Evolutionary conservation across 257 asterid species (phyloP).

Genomic region (Coffea eugenioides): DNA sequence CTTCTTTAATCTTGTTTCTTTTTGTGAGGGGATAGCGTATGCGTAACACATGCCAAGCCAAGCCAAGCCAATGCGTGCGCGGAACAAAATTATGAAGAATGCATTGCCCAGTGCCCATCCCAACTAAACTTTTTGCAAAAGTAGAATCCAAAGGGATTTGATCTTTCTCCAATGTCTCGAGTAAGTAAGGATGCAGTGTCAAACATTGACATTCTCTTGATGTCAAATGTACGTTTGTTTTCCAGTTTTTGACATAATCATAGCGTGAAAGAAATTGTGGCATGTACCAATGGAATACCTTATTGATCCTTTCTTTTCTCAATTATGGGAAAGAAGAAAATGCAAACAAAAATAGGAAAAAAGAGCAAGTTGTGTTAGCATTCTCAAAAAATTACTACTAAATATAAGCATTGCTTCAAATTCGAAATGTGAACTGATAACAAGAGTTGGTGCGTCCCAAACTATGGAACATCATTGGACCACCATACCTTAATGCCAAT

Average conservation of each 20-base stretch:
- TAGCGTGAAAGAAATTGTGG: slow-evolving; percentile 5
- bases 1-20: not conserved
- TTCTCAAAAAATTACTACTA: too few relatives aligned
- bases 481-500: not conserved
- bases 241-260: not conserved
- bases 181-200: slow-evolving; percentile 9
- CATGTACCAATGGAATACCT: not conserved
- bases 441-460: not conserved
- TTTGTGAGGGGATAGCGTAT: slow-evolving; percentile 24
- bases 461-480: not conserved
- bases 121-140: slow-evolving; percentile 32
- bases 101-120: slow-evolving; percentile 19
- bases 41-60: slow-evolving; percentile 30
- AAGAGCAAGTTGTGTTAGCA: not conserved
- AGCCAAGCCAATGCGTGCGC: slow-evolving; percentile 47
- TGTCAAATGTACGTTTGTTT: slow-evolving; percentile 10
- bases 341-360: not conserved
- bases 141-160: slow-evolving; percentile 38
- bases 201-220: slow-evolving; percentile 13
- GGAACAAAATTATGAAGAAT: slow-evolving; percentile 58
- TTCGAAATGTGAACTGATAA: not conserved
- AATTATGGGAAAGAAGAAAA: not conserved
- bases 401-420: not conserved
- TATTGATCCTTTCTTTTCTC: not conserved
- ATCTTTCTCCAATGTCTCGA: slow-evolving; percentile 16